phyloP scores from a whole-genome alignment of 2,329 filamentous ascomycete genomes.

The Aplosporella prunicola region DNA sequence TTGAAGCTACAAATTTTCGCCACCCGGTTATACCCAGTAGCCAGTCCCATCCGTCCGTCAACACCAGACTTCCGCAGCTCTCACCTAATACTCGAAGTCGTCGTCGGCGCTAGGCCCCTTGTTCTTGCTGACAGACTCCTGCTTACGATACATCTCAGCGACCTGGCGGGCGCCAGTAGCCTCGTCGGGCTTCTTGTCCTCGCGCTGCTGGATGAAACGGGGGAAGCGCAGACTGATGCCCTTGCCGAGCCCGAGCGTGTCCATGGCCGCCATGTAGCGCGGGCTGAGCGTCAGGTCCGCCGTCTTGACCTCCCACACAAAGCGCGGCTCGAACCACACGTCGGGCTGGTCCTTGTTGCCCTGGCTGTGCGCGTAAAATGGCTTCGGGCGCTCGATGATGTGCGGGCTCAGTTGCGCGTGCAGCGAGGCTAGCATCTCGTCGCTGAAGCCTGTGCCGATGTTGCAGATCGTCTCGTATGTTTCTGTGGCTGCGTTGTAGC shows the following conservation, averaged over 20 bases:
- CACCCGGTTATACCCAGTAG: too few species aligned
- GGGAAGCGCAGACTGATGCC: slow-evolving; percentile 89
- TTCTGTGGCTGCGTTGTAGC: slow-evolving; percentile 73
- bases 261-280: slow-evolving; percentile 81
- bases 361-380: slow-evolving; percentile 80
- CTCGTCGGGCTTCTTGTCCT: slow-evolving; percentile 92
- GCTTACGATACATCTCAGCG: slow-evolving; percentile 92
- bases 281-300: slow-evolving; percentile 90
- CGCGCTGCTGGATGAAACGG: slow-evolving; percentile 79
- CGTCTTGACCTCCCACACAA: slow-evolving; percentile 97
- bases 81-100: slow-evolving; percentile 99
- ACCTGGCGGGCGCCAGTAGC: slow-evolving; percentile 78
- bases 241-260: slow-evolving; percentile 61
- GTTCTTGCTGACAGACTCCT: slow-evolving; percentile 79
- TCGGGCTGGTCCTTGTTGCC: slow-evolving; percentile 91
- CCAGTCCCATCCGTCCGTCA: too few species aligned
- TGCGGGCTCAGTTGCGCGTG: slow-evolving; percentile 65
- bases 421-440: slow-evolving; percentile 83
- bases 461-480: slow-evolving; percentile 95
- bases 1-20: too few species aligned
- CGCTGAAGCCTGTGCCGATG: slow-evolving; percentile 93
- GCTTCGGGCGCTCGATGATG: slow-evolving; percentile 82
- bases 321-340: slow-evolving; percentile 92
- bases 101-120: slow-evolving; percentile 86
- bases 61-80: too few species aligned